Evolutionary conservation across 192 early-diverging fungal genomes (phyloP).

Genomic region (Fimicolochytrium jonesii): DNA sequence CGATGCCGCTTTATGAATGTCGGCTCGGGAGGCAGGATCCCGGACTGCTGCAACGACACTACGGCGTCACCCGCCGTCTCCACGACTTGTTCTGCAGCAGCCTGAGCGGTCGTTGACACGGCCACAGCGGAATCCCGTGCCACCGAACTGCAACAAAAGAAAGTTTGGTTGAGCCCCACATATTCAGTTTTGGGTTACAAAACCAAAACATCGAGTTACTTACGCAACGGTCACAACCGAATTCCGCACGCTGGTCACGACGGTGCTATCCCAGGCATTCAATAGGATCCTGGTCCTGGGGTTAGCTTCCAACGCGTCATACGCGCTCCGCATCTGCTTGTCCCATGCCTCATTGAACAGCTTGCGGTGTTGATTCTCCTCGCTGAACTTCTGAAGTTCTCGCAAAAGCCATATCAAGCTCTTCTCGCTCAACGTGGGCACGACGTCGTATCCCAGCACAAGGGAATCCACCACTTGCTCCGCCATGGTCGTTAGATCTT

Average conservation of each 20-base stretch:
- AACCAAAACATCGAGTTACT: background rate
- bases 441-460: constrained; percentile 22
- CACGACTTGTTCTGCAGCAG: background rate
- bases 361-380: constrained; percentile 17
- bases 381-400: constrained; percentile 21
- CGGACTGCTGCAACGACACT: constrained; percentile 13
- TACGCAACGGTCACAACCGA: constrained; percentile 17
- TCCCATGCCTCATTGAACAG: constrained; percentile 15
- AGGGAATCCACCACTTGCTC: constrained; percentile 11
- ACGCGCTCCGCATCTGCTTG: constrained; percentile 9
- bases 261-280: constrained; percentile 15
- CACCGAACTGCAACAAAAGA: constrained; percentile 4
- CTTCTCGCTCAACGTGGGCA: constrained; percentile 16
- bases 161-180: too few relatives aligned
- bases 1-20: constrained; percentile 3
- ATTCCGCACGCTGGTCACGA: constrained; percentile 1
- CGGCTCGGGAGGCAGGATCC: constrained; percentile 15
- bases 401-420: constrained; percentile 15
- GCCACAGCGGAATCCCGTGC: background rate
- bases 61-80: constrained; percentile 12
- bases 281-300: constrained; percentile 14
- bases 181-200: too few relatives aligned
- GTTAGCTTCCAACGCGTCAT: constrained; percentile 2
- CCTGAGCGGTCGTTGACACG: constrained; percentile 10
- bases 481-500: constrained; percentile 4